These are phyloP conservation scores for Puccinia brachypodii DNA, from an alignment of 1,284 basidiomycete genomes.

Conservation along the genomic window DNA sequence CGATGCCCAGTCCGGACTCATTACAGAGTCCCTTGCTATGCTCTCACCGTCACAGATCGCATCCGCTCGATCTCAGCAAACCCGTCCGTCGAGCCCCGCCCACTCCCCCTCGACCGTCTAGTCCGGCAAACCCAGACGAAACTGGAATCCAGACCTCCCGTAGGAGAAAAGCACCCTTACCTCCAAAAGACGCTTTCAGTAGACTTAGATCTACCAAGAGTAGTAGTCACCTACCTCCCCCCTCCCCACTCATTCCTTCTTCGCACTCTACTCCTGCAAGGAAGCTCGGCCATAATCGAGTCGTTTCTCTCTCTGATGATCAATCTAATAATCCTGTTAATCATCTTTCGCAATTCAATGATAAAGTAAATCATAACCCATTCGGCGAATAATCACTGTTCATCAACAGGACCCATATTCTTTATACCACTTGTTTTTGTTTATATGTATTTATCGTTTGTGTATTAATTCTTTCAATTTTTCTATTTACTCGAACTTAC, in stretches of 20 bases:
- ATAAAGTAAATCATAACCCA: background rate
- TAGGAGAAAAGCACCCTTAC: slow-evolving; percentile 21
- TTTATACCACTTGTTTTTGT: background rate
- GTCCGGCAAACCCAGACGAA: background rate
- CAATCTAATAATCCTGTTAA: background rate
- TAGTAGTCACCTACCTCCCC: background rate
- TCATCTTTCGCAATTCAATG: background rate
- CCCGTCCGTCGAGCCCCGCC: slow-evolving; percentile 7
- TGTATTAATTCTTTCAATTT: background rate
- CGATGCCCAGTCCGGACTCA: background rate
- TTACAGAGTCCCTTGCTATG: background rate
- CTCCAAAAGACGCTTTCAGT: background rate
- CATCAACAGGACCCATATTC: no score
- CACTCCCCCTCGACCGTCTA: background rate
- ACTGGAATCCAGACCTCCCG: background rate
- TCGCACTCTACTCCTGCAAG: background rate
- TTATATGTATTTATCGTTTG: background rate
- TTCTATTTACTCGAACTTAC: no score
- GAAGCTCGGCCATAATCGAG: background rate
- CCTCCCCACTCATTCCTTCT: background rate
- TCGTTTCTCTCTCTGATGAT: slow-evolving; percentile 13
- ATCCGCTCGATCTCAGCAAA: background rate
- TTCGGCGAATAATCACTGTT: background rate
- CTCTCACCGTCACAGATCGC: background rate
- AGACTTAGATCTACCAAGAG: slow-evolving; percentile 23